These are phyloP conservation scores for Fusarium bactridioides DNA, from an alignment of 2,329 filamentous ascomycete species.

Conservation along the genomic window DNA sequence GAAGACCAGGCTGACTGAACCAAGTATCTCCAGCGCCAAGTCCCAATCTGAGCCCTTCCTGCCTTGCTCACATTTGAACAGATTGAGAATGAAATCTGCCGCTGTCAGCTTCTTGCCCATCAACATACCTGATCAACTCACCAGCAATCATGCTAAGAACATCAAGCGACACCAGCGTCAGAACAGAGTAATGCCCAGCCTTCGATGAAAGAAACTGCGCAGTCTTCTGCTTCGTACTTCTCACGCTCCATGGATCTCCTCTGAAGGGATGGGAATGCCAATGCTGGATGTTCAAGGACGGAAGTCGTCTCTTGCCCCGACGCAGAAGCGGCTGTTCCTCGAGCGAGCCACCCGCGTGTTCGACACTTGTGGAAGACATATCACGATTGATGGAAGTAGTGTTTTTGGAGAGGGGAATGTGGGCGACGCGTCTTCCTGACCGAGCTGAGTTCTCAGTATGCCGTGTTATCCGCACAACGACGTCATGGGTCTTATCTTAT, in stretches of 20 bases:
- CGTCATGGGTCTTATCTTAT: background rate
- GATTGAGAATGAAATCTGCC: background rate
- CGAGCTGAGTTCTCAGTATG: background rate
- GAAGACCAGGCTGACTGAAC: background rate
- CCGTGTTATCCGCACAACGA: background rate
- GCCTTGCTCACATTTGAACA: slow-evolving; percentile 3
- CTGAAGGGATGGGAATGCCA: slow-evolving; percentile 5
- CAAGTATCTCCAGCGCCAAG: background rate
- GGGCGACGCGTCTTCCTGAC: background rate
- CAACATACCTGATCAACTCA: accelerated
- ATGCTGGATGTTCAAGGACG: slow-evolving; percentile 5
- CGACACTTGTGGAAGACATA: background rate
- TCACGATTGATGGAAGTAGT: accelerated
- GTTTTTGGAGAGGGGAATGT: accelerated
- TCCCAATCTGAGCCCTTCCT: background rate
- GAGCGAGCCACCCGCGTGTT: accelerated
- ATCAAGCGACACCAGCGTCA: slow-evolving; percentile 3
- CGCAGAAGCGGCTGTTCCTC: background rate
- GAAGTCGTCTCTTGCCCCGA: background rate
- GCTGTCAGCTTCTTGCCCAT: accelerated
- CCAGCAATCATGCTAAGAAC: slow-evolving; percentile 18
- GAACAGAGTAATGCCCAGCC: slow-evolving; percentile 1
- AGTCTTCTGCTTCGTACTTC: background rate
- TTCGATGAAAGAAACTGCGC: background rate
- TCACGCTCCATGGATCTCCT: background rate